A percentile compares a stretch with the other conserved stretches of the same genome.
phyloP scores from a whole-genome alignment of 108 stramenopile genomes.

The Skeletonema menzelii region DNA sequence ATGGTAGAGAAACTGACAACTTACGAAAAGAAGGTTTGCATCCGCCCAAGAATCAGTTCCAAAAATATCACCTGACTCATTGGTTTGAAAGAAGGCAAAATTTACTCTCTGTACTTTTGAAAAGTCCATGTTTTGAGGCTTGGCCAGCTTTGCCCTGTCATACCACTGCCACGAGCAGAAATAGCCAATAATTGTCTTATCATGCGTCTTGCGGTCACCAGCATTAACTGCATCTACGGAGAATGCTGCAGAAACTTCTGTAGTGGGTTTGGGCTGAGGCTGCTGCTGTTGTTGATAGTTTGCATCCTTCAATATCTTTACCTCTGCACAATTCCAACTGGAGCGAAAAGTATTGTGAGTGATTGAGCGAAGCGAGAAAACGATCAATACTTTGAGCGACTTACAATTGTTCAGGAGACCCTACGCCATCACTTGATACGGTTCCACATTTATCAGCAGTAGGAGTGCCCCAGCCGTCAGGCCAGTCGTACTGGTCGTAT shows the following conservation, averaged over 20 bases:
- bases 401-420: conserved; percentile 37
- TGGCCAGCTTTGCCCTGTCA: conserved; percentile 32
- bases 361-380: too few species aligned
- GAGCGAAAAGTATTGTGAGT: too few species aligned
- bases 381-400: too few species aligned
- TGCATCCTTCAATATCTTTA: conserved; percentile 11
- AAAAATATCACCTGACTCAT: conserved; percentile 24
- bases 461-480: conserved; percentile 19
- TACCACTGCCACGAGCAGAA: conserved; percentile 53
- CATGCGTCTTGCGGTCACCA: conserved; percentile 6
- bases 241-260: conserved; percentile 2
- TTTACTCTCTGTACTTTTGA: conserved; percentile 36
- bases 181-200: conserved; percentile 48
- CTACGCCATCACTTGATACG: conserved; percentile 24
- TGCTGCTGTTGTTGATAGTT: not conserved
- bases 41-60: conserved; percentile 39
- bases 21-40: not conserved
- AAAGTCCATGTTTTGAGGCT: conserved; percentile 41
- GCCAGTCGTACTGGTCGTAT: conserved; percentile 45
- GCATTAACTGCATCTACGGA: conserved; percentile 10
- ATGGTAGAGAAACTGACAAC: not conserved
- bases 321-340: conserved; percentile 23
- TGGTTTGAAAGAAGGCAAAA: conserved; percentile 43
- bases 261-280: not conserved
- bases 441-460: conserved; percentile 15